Percentiles rank a stretch among this genome's conserved stretches.
Conservation (phyloP, 768 basidiomycete species). For the Mycena vitilis region DNA sequence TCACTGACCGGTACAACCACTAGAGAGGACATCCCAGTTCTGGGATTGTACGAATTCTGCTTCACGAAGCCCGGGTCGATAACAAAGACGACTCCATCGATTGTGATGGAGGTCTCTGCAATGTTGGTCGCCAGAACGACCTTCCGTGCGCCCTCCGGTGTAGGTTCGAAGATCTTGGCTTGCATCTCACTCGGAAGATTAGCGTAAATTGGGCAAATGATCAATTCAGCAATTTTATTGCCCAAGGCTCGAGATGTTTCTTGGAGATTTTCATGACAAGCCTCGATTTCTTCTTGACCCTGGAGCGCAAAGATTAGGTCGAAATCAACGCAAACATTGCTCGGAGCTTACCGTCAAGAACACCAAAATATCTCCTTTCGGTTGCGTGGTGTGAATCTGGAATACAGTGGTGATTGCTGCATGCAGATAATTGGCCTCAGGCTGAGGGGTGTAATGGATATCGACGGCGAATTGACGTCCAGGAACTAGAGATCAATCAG, state of each 20-base stretch:
- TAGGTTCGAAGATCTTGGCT: conserved; percentile 99
- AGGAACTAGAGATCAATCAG: conserved; percentile 70
- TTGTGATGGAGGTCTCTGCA: conserved; percentile 99
- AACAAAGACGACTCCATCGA: conserved; percentile 98
- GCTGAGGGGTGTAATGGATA: conserved; percentile 98
- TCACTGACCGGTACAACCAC: conserved; percentile 90
- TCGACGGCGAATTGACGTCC: conserved; percentile 98
- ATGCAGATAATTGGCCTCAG: conserved; percentile 98
- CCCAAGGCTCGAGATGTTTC: conserved; percentile 96
- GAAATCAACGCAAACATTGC: conserved; percentile 4
- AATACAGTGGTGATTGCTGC: conserved; percentile 99
- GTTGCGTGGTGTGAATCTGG: conserved; percentile 99
- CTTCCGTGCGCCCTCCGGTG: conserved; percentile 95
- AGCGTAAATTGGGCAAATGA: conserved; percentile 98
- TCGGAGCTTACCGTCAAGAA: conserved; percentile 84
- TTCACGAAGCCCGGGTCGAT: conserved; percentile 99
- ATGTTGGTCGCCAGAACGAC: conserved; percentile 99
- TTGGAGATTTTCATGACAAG: conserved; percentile 94
- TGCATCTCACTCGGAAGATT: conserved; percentile 99
- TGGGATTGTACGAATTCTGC: conserved; percentile 98
- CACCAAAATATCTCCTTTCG: conserved; percentile 96
- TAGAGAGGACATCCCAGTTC: conserved; percentile 98
- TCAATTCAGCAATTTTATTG: conserved; percentile 94
- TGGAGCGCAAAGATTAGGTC: conserved; percentile 43
- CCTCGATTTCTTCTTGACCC: conserved; percentile 99